These are phyloP conservation scores for Prunus salicina DNA, from an alignment of 306 rosid genomes.

Conservation along the genomic window DNA sequence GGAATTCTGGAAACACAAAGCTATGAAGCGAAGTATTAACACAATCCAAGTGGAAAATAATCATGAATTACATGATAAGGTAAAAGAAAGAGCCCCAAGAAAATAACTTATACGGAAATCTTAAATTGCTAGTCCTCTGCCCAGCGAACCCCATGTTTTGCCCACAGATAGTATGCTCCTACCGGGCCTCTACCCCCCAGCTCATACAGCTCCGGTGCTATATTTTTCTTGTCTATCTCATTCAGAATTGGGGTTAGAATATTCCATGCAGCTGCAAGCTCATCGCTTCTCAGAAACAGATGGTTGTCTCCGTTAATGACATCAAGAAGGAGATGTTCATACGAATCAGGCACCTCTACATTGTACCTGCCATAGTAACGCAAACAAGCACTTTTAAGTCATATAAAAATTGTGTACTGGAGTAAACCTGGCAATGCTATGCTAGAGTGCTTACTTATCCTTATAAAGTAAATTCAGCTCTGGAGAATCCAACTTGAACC, in stretches of 20 bases:
- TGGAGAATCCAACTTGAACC: constrained; percentile 80
- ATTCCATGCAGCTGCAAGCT: constrained; percentile 80
- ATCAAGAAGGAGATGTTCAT: constrained; percentile 87
- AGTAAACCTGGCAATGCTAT: constrained; percentile 5
- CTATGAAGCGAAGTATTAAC: too few species aligned
- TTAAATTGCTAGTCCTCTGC: constrained; percentile 50
- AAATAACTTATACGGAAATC: not conserved
- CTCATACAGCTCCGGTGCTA: constrained; percentile 72
- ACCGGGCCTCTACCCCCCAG: constrained; percentile 83
- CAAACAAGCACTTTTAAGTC: not conserved
- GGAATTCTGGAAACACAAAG: too few species aligned
- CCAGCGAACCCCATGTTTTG: constrained; percentile 76
- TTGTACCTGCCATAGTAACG: constrained; percentile 51
- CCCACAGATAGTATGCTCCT: constrained; percentile 91
- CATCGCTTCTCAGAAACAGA: constrained; percentile 86
- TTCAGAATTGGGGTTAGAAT: constrained; percentile 64
- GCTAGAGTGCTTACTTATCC: constrained; percentile 64
- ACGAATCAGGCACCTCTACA: constrained; percentile 82
- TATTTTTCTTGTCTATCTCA: constrained; percentile 66
- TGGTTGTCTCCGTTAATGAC: constrained; percentile 80
- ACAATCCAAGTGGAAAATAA: too few species aligned
- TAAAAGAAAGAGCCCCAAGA: not conserved
- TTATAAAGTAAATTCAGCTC: constrained; percentile 82
- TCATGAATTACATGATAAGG: too few species aligned
- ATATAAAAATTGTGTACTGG: constrained; percentile 5